phyloP scores from a whole-genome alignment of 2,329 filamentous ascomycete genomes.

The Scytalidium sp. region DNA sequence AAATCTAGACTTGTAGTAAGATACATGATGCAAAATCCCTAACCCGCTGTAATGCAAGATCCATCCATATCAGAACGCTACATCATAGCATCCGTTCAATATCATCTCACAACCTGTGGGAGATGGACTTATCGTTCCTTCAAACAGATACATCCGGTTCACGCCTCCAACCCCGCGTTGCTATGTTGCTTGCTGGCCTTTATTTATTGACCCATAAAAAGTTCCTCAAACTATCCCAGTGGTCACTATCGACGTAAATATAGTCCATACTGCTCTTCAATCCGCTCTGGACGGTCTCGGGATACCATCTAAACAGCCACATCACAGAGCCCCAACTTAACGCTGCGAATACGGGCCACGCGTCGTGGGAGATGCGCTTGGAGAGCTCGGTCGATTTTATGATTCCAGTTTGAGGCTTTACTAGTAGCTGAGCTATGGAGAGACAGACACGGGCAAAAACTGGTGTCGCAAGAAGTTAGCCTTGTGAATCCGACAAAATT shows the following conservation, averaged over 20 bases:
- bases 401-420: constrained; percentile 61
- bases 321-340: constrained; percentile 92
- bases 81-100: too few relatives aligned
- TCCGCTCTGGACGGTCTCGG: constrained; percentile 86
- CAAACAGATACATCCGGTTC: not conserved
- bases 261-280: constrained; percentile 96
- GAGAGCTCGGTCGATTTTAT: constrained; percentile 41
- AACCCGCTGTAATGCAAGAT: too few relatives aligned
- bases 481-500: not conserved
- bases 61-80: too few relatives aligned
- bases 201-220: constrained; percentile 82
- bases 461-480: constrained; percentile 5
- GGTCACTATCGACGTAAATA: constrained; percentile 86
- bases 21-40: too few relatives aligned
- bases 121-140: too few relatives aligned
- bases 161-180: not conserved
- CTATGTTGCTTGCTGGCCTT: not conserved
- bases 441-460: constrained; percentile 90
- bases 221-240: constrained; percentile 83
- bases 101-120: too few relatives aligned
- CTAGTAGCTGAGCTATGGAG: constrained; percentile 76
- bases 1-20: too few relatives aligned
- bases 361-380: constrained; percentile 59
- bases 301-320: constrained; percentile 91
- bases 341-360: constrained; percentile 91